phyloP scores from a whole-genome alignment of 768 basidiomycete species.

The Auricularia cornea region DNA sequence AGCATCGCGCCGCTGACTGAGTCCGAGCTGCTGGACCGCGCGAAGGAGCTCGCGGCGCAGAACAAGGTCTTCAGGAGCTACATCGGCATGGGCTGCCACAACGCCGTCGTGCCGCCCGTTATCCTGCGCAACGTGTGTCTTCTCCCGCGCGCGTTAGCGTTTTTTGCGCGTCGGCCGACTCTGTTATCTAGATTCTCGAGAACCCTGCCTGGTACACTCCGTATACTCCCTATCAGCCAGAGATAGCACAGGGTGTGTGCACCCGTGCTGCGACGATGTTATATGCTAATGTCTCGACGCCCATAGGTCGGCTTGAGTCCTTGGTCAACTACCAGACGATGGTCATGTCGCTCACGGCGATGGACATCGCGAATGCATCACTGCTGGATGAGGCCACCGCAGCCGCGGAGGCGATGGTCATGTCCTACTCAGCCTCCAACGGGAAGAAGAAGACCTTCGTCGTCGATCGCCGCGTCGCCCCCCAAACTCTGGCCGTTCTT shows the following conservation, averaged over 20 bases:
- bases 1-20: conserved; percentile 77
- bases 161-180: conserved; percentile 1
- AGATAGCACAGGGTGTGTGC: conserved; percentile 86
- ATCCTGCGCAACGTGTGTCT: conserved; percentile 77
- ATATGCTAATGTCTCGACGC: conserved; percentile 1
- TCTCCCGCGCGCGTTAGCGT: conserved; percentile 1
- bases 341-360: conserved; percentile 86
- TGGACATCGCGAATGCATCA: conserved; percentile 95
- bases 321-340: conserved; percentile 96
- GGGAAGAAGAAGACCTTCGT: conserved; percentile 78
- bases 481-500: conserved; percentile 87
- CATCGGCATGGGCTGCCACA: conserved; percentile 98
- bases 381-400: conserved; percentile 93
- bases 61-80: conserved; percentile 87
- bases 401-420: conserved; percentile 94
- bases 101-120: conserved; percentile 90
- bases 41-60: conserved; percentile 62
- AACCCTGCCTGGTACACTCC: conserved; percentile 98
- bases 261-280: no score
- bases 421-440: conserved; percentile 64
- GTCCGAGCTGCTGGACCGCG: conserved; percentile 68
- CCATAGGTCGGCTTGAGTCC: conserved; percentile 86
- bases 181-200: conserved; percentile 61
- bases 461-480: conserved; percentile 73
- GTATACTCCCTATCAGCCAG: conserved; percentile 93